Percentiles rank a stretch among this genome's conserved stretches.
These are phyloP conservation scores for Phaffomyces antillensis DNA, from an alignment of 805 yeast genomes.

Conservation along the genomic window DNA sequence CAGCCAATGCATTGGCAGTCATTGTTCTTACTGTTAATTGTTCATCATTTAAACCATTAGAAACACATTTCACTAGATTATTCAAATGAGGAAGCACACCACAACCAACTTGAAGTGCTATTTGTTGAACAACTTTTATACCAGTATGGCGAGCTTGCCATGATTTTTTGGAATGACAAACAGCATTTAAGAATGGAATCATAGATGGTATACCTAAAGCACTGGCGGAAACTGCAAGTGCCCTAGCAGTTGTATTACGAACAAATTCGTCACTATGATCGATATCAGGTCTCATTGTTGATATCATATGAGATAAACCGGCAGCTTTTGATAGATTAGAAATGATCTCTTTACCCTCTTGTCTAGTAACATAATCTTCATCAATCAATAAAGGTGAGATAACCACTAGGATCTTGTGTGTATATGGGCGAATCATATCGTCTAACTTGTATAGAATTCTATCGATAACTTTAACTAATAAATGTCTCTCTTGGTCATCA, in stretches of 20 bases:
- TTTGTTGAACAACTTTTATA: slow-evolving; percentile 64
- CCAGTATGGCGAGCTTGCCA: slow-evolving; percentile 88
- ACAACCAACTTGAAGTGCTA: slow-evolving; percentile 60
- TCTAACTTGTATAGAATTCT: slow-evolving; percentile 62
- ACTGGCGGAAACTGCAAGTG: slow-evolving; percentile 77
- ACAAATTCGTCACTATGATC: slow-evolving; percentile 78
- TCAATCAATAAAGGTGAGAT: slow-evolving; percentile 76
- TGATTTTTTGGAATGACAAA: slow-evolving; percentile 64
- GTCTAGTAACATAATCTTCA: slow-evolving; percentile 65
- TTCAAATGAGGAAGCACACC: slow-evolving; percentile 69
- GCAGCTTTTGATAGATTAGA: slow-evolving; percentile 72
- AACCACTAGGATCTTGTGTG: slow-evolving; percentile 65
- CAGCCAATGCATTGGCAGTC: slow-evolving; percentile 65
- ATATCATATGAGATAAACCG: slow-evolving; percentile 75
- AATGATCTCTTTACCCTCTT: slow-evolving; percentile 75
- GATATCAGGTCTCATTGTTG: slow-evolving; percentile 72
- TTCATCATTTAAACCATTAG: slow-evolving; percentile 56
- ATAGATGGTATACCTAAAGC: slow-evolving; percentile 67
- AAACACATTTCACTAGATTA: slow-evolving; percentile 55
- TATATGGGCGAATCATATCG: slow-evolving; percentile 59
- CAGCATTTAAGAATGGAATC: slow-evolving; percentile 78
- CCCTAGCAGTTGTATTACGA: slow-evolving; percentile 66
- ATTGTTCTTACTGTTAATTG: slow-evolving; percentile 58
- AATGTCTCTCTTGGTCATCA: slow-evolving; percentile 78
- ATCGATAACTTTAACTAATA: slow-evolving; percentile 69